Evolutionary conservation across 352 stramenopile genomes (phyloP).

Genomic region (Pythium monospermum): DNA sequence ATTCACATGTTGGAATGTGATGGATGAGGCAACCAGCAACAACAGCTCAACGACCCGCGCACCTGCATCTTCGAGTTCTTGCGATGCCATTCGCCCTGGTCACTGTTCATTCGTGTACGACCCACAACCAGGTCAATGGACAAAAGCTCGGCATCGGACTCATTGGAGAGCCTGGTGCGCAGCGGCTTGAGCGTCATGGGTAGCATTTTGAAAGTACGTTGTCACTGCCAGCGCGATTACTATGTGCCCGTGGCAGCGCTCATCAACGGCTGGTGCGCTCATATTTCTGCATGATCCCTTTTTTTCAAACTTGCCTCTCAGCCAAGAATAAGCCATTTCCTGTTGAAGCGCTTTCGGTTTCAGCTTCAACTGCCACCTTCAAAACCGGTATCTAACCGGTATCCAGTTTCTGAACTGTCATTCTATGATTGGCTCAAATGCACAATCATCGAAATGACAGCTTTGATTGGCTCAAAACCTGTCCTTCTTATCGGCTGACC

Average conservation of each 20-base stretch:
- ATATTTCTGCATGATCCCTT: no score
- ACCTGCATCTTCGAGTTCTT: slow-evolving; percentile 19
- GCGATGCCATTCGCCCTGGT: not conserved
- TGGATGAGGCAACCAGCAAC: not conserved
- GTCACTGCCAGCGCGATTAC: not conserved
- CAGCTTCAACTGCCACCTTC: no score
- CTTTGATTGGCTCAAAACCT: slow-evolving; percentile 12
- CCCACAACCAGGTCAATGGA: slow-evolving; percentile 2
- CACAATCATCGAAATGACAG: no score
- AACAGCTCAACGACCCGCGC: not conserved
- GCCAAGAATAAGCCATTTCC: no score
- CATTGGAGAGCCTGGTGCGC: slow-evolving; percentile 5
- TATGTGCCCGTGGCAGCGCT: not conserved
- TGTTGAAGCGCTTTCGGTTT: no score
- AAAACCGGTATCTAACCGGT: not conserved
- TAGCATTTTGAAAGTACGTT: slow-evolving; percentile 1
- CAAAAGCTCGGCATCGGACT: slow-evolving; percentile 1
- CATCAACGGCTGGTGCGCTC: not conserved
- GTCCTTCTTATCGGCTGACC: slow-evolving; percentile 18
- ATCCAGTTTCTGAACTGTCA: not conserved
- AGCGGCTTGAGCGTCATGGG: slow-evolving; percentile 5
- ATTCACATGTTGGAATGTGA: no score
- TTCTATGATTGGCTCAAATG: no score
- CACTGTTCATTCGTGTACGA: not conserved
- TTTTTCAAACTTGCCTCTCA: no score